A percentile compares a stretch with the other conserved stretches of the same genome.
These are phyloP conservation scores for Scopulariopsis brevicaulis DNA, from an alignment of 2,329 filamentous ascomycete species.

Conservation along the genomic window DNA sequence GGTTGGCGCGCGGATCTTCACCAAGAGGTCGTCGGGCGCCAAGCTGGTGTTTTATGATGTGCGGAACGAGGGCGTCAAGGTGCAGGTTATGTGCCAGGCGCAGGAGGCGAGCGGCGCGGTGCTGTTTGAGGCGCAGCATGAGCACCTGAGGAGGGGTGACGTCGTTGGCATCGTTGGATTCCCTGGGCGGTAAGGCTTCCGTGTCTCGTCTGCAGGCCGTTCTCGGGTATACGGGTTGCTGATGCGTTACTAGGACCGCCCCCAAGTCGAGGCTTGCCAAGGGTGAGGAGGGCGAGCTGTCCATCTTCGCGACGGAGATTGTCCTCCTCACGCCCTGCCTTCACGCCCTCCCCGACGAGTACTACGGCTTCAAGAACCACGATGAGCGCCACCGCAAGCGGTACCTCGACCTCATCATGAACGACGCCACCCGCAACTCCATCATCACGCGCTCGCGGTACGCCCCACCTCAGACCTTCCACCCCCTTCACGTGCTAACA, in stretches of 20 bases:
- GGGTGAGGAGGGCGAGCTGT: slow-evolving; percentile 80
- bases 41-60: slow-evolving; percentile 92
- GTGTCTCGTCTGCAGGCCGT: neutral
- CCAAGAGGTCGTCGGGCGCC: slow-evolving; percentile 67
- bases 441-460: slow-evolving; percentile 61
- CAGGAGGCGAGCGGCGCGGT: slow-evolving; percentile 57
- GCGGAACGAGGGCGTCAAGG: slow-evolving; percentile 49
- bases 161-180: slow-evolving; percentile 71
- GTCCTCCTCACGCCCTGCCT: slow-evolving; percentile 81
- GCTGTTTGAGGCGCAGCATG: slow-evolving; percentile 79
- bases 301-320: slow-evolving; percentile 82
- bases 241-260: slow-evolving; percentile 48
- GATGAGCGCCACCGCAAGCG: slow-evolving; percentile 89
- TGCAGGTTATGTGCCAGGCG: slow-evolving; percentile 88
- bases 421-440: slow-evolving; percentile 72
- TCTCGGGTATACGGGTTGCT: neutral
- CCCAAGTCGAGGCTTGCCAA: slow-evolving; percentile 77
- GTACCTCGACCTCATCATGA: slow-evolving; percentile 95
- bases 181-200: slow-evolving; percentile 39
- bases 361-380: slow-evolving; percentile 91
- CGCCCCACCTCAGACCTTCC: neutral
- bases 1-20: slow-evolving; percentile 80
- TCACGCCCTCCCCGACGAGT: slow-evolving; percentile 79
- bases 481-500: neutral
- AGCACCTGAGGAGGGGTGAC: slow-evolving; percentile 80